These are phyloP conservation scores for Kodamaea derodonti DNA, from an alignment of 1,139 yeast species.

Conservation along the genomic window DNA sequence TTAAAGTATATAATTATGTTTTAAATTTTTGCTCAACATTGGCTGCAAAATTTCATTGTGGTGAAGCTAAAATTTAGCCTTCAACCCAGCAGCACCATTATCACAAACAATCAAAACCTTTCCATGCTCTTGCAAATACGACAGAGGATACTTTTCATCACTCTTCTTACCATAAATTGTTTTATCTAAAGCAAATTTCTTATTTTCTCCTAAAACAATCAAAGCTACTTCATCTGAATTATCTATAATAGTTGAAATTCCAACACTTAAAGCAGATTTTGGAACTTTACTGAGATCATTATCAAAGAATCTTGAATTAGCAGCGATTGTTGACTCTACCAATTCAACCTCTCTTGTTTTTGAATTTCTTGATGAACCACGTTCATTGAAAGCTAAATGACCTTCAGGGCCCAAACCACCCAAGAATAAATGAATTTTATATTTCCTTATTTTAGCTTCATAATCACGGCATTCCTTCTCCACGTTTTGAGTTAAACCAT, in stretches of 20 bases:
- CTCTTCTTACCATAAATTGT: constrained; percentile 36
- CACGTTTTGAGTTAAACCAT: constrained; percentile 48
- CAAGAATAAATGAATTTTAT: constrained; percentile 51
- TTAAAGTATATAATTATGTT: too few species aligned
- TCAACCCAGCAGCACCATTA: constrained; percentile 40
- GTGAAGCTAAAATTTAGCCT: constrained; percentile 30
- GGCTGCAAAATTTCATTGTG: too few species aligned
- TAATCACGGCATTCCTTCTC: constrained; percentile 48
- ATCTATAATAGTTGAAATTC: constrained; percentile 59
- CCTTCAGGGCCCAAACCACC: constrained; percentile 69
- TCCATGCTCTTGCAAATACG: constrained; percentile 44
- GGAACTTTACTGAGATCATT: constrained; percentile 51
- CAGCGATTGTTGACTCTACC: constrained; percentile 51
- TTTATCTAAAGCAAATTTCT: constrained; percentile 41
- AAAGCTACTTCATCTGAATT: constrained; percentile 52
- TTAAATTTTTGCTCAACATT: too few species aligned
- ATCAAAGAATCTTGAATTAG: constrained; percentile 54
- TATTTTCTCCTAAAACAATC: constrained; percentile 45
- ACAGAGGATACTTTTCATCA: constrained; percentile 40
- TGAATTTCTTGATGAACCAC: constrained; percentile 49
- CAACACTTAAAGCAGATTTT: constrained; percentile 52
- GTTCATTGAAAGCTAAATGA: constrained; percentile 62
- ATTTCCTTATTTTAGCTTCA: constrained; percentile 47
- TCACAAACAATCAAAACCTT: constrained; percentile 47
- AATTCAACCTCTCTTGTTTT: constrained; percentile 48